Percentiles rank a stretch among this genome's conserved stretches.
Evolutionary conservation across 1,284 basidiomycete genomes (phyloP).

Genomic region (Veloboletus limbatus): DNA sequence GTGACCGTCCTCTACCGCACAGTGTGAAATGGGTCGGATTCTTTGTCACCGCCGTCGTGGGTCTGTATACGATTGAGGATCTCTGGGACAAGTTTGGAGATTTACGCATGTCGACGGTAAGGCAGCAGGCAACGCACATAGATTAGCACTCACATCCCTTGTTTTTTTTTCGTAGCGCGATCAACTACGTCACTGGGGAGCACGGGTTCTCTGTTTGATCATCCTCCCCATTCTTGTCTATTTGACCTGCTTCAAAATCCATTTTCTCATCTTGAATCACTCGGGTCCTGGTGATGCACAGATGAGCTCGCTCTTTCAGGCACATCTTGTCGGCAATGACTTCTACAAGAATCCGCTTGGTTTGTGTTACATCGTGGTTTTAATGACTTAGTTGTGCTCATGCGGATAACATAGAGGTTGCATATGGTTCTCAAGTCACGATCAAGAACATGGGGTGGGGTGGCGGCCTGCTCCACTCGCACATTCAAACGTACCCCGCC

Average conservation of each 20-base stretch:
- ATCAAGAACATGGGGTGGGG: constrained; percentile 99
- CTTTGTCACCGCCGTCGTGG: constrained; percentile 93
- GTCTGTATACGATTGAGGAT: constrained; percentile 95
- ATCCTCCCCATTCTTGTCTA: constrained; percentile 89
- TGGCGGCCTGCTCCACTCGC: constrained; percentile 94
- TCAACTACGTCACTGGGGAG: constrained; percentile 90
- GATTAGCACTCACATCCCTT: constrained; percentile 8
- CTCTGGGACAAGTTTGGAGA: constrained; percentile 99
- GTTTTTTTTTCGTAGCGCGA: constrained; percentile 52
- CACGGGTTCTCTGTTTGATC: constrained; percentile 85
- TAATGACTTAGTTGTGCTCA: not conserved
- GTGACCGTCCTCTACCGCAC: not conserved
- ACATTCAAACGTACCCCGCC: constrained; percentile 90
- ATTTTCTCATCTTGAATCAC: constrained; percentile 92
- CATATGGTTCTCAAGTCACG: constrained; percentile 87
- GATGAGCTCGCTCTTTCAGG: constrained; percentile 98
- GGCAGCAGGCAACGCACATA: constrained; percentile 31
- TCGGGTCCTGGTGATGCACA: constrained; percentile 96
- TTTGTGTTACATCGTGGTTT: constrained; percentile 32
- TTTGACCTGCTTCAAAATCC: constrained; percentile 92
- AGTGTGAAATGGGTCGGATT: constrained; percentile 97
- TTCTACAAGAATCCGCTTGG: constrained; percentile 86
- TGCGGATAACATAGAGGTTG: constrained; percentile 60
- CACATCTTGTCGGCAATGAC: constrained; percentile 93
- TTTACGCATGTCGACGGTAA: constrained; percentile 83